Evolutionary conservation across 495 filamentous ascomycete species (phyloP).

Genomic region (Hypoxylon fragiforme): DNA sequence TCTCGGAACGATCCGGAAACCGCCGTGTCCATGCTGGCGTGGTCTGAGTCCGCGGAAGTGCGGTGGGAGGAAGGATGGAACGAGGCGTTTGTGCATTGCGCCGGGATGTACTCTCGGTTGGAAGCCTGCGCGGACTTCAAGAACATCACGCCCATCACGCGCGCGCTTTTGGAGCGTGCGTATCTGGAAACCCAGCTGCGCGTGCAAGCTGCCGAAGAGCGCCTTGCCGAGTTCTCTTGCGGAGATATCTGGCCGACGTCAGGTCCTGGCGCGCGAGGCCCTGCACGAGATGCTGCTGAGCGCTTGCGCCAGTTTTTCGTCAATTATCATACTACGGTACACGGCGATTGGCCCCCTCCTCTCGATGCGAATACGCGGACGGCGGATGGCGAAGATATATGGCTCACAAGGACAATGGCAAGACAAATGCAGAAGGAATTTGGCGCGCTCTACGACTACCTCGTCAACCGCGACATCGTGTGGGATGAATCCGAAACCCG

Average conservation of each 20-base stretch:
- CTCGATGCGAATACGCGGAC: constrained; percentile 41
- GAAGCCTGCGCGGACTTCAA: constrained; percentile 61
- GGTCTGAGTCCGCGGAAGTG: constrained; percentile 62
- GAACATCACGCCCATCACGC: constrained; percentile 62
- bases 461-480: constrained; percentile 68
- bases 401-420: constrained; percentile 63
- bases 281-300: constrained; percentile 55
- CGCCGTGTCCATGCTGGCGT: constrained; percentile 65
- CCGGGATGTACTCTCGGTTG: constrained; percentile 63
- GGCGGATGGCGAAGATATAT: constrained; percentile 54
- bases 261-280: constrained; percentile 32
- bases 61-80: constrained; percentile 68
- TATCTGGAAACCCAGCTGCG: constrained; percentile 65
- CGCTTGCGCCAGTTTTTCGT: constrained; percentile 60
- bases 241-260: constrained; percentile 61
- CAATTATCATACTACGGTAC: constrained; percentile 55
- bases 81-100: constrained; percentile 69
- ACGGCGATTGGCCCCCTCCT: constrained; percentile 61
- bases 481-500: constrained; percentile 65
- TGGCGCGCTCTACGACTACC: constrained; percentile 69
- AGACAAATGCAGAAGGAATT: constrained; percentile 66
- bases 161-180: constrained; percentile 64
- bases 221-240: constrained; percentile 62
- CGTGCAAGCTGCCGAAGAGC: constrained; percentile 62
- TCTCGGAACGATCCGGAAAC: constrained; percentile 63